A percentile compares a stretch with the other conserved stretches of the same genome.
These are phyloP conservation scores for Spergularia bocconei DNA, from an alignment of 148 eudicot species.

Conservation along the genomic window DNA sequence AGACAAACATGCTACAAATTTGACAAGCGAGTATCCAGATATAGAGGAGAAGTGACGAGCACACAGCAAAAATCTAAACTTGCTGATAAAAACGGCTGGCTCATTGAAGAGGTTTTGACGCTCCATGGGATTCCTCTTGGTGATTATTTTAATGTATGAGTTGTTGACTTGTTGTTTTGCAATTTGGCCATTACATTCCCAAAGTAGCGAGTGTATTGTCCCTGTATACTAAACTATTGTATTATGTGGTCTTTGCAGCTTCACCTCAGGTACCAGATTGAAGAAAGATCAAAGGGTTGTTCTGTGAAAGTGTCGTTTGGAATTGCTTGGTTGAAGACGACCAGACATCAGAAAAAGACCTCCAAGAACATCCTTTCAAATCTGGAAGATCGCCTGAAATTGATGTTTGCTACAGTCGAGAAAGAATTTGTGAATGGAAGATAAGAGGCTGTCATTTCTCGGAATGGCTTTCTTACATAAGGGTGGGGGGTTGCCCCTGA, in stretches of 20 bases:
- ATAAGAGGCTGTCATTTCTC: conserved; percentile 15
- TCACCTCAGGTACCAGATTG: conserved; percentile 75
- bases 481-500: neutral
- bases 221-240: neutral
- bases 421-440: conserved; percentile 58
- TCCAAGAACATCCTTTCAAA: conserved; percentile 66
- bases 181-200: neutral
- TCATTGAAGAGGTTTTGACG: conserved; percentile 85
- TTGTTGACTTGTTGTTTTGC: neutral
- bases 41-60: conserved; percentile 91
- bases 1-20: conserved; percentile 82
- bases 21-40: conserved; percentile 67
- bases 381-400: conserved; percentile 61
- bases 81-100: conserved; percentile 72
- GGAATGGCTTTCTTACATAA: neutral
- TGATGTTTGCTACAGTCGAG: conserved; percentile 72
- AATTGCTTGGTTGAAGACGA: conserved; percentile 75
- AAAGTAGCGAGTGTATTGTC: neutral
- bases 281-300: conserved; percentile 64
- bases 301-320: conserved; percentile 69
- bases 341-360: conserved; percentile 69
- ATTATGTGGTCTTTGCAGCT: conserved; percentile 55
- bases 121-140: conserved; percentile 92
- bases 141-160: conserved; percentile 72
- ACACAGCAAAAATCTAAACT: conserved; percentile 77